Evolutionary conservation across 495 filamentous ascomycete species (phyloP).

Genomic region (Parathielavia appendiculata): DNA sequence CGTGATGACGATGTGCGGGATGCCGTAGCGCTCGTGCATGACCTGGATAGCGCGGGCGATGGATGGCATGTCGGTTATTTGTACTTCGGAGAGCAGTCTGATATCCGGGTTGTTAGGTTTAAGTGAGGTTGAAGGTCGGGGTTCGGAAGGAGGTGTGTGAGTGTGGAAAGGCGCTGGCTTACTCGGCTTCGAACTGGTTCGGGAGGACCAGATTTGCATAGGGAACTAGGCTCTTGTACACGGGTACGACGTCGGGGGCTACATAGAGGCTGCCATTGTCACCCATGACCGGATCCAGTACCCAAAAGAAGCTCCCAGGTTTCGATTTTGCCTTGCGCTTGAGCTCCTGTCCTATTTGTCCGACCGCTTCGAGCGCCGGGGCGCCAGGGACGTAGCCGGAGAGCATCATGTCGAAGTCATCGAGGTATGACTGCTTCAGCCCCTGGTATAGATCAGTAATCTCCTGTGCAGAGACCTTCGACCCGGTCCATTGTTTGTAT

Average conservation of each 20-base stretch:
- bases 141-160: not conserved
- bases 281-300: constrained; percentile 98
- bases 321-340: constrained; percentile 55
- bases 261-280: constrained; percentile 91
- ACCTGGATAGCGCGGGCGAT: constrained; percentile 67
- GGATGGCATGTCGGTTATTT: constrained; percentile 69
- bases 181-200: constrained; percentile 98
- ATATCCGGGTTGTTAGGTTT: not conserved
- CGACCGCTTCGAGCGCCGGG: constrained; percentile 74
- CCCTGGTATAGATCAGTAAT: constrained; percentile 82
- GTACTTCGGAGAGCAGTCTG: constrained; percentile 75
- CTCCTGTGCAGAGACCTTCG: constrained; percentile 69
- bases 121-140: not conserved
- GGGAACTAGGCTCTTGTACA: constrained; percentile 71
- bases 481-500: constrained; percentile 82
- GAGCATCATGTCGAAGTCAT: constrained; percentile 85
- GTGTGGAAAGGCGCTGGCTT: constrained; percentile 30
- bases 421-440: constrained; percentile 71
- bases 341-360: constrained; percentile 73
- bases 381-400: constrained; percentile 90
- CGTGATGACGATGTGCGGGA: constrained; percentile 92
- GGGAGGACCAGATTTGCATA: constrained; percentile 89
- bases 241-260: constrained; percentile 78
- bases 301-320: constrained; percentile 87
- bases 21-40: constrained; percentile 67